These are phyloP conservation scores for Lepidium didymum DNA, from an alignment of 345 rosid genomes.

Conservation along the genomic window DNA sequence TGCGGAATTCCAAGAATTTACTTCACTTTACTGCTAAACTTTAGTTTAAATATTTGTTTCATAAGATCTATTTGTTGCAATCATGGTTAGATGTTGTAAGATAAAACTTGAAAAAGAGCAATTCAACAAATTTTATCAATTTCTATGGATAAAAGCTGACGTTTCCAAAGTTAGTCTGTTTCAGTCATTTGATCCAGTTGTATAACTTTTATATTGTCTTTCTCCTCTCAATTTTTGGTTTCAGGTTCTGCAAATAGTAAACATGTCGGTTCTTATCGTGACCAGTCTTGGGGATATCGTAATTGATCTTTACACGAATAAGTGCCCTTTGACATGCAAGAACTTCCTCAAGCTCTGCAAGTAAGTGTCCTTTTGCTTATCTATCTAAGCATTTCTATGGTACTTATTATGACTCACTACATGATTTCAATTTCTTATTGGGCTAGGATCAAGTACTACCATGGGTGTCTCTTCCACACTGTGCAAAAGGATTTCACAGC, in stretches of 20 bases:
- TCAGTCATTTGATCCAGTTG: neutral
- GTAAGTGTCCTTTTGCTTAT: conserved; percentile 25
- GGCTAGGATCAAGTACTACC: conserved; percentile 76
- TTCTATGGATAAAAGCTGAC: neutral
- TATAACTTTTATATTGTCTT: neutral
- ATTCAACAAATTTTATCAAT: neutral
- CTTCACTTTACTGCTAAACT: neutral
- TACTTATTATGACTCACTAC: neutral
- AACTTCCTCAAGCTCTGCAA: conserved; percentile 97
- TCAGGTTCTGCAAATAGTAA: neutral
- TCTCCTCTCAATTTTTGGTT: neutral
- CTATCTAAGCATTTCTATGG: neutral
- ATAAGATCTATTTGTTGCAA: neutral
- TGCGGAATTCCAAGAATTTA: too few relatives aligned
- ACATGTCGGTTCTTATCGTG: conserved; percentile 71
- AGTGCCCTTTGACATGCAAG: conserved; percentile 81
- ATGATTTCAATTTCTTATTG: neutral
- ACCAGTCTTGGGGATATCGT: conserved; percentile 87
- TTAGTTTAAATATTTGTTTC: neutral
- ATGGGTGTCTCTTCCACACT: conserved; percentile 79
- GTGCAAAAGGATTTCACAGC: conserved; percentile 89
- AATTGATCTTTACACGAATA: conserved; percentile 52
- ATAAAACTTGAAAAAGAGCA: neutral
- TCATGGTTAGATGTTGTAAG: neutral
- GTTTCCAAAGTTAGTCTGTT: neutral